phyloP scores from a whole-genome alignment of 2,329 filamentous ascomycete genomes.

The Emergomyces africanus region DNA sequence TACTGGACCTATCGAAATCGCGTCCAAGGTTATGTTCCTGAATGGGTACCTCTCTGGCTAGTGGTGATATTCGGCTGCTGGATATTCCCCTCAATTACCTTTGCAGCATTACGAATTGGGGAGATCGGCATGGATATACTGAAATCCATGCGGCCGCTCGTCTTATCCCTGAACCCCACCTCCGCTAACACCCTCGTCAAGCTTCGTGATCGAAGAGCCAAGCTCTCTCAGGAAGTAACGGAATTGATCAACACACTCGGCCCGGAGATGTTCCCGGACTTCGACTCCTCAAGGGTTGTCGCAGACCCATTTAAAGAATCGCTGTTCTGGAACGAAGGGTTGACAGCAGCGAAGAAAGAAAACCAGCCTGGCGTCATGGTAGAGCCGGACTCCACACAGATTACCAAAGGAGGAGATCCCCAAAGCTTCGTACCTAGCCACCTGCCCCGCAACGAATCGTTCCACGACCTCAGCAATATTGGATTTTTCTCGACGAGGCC shows the following conservation, averaged over 20 bases:
- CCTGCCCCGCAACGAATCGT: constrained; percentile 80
- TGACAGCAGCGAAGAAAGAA: constrained; percentile 6
- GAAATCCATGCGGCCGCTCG: constrained; percentile 80
- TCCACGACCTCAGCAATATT: constrained; percentile 75
- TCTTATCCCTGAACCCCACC: constrained; percentile 72
- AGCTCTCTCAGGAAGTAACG: constrained; percentile 71
- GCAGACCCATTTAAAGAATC: constrained; percentile 35
- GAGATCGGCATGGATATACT: constrained; percentile 99
- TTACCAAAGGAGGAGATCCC: not conserved
- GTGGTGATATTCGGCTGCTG: constrained; percentile 63
- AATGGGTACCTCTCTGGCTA: constrained; percentile 66
- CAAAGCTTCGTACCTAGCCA: constrained; percentile 28
- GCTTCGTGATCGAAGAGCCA: constrained; percentile 57
- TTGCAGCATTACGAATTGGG: constrained; percentile 84
- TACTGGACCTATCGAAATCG: constrained; percentile 71
- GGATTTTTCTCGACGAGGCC: constrained; percentile 85
- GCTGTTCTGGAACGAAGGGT: constrained; percentile 12
- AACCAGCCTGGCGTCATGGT: constrained; percentile 4
- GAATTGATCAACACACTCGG: constrained; percentile 90
- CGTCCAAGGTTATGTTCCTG: constrained; percentile 67
- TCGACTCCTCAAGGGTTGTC: constrained; percentile 62
- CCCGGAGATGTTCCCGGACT: constrained; percentile 95
- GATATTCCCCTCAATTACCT: constrained; percentile 78
- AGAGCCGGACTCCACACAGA: not conserved
- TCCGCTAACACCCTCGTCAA: constrained; percentile 74